Percentiles rank a stretch among this genome's conserved stretches.
Evolutionary conservation across 768 basidiomycete species (phyloP).

Genomic region (Strobilomyces dryophilus): DNA sequence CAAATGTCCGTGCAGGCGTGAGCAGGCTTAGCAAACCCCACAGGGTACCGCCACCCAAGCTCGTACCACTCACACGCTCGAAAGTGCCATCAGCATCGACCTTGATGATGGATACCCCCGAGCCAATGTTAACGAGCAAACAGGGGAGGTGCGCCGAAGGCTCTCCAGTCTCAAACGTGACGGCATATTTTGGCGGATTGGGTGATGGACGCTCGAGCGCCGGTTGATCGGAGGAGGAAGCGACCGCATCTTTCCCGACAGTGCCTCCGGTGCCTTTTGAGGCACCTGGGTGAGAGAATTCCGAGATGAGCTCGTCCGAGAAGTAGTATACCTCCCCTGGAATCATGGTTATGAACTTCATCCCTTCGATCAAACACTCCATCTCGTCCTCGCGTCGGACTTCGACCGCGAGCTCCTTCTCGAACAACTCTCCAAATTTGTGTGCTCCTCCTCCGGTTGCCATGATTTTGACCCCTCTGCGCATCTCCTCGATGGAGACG

Average conservation of each 20-base stretch:
- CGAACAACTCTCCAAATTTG: slow-evolving; percentile 84
- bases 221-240: slow-evolving; percentile 6
- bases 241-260: slow-evolving; percentile 3
- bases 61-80: slow-evolving; percentile 96
- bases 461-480: slow-evolving; percentile 90
- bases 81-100: slow-evolving; percentile 93
- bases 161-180: slow-evolving; percentile 77
- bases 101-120: slow-evolving; percentile 95
- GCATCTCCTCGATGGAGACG: slow-evolving; percentile 89
- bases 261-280: slow-evolving; percentile 4
- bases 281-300: slow-evolving; percentile 38
- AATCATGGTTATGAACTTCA: slow-evolving; percentile 94
- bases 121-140: slow-evolving; percentile 95
- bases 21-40: slow-evolving; percentile 94
- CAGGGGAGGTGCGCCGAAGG: slow-evolving; percentile 91
- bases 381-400: slow-evolving; percentile 95
- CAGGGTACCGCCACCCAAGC: slow-evolving; percentile 93
- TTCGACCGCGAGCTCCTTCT: slow-evolving; percentile 71
- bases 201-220: slow-evolving; percentile 82
- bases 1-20: slow-evolving; percentile 93
- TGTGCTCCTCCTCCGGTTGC: slow-evolving; percentile 98
- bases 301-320: slow-evolving; percentile 92
- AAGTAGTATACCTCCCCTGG: slow-evolving; percentile 99
- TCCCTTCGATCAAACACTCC: slow-evolving; percentile 95
- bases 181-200: slow-evolving; percentile 82